A percentile compares a stretch with the other conserved stretches of the same genome.
phyloP scores from a whole-genome alignment of 2,329 filamentous ascomycete species.

The Laburnicola sp. region DNA sequence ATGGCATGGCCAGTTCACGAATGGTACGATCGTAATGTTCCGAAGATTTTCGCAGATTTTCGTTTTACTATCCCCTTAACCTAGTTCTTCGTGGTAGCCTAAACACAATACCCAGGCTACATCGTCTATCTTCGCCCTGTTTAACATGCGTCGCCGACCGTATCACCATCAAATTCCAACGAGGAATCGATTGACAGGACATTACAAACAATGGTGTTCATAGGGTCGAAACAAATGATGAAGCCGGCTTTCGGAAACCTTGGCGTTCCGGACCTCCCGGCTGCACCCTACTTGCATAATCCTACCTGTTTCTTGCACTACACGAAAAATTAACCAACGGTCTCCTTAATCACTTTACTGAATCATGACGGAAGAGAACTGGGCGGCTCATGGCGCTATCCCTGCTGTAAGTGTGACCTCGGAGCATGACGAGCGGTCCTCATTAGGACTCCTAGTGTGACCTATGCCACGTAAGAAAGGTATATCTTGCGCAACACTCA shows the following conservation, averaged over 20 bases:
- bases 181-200: too few species aligned
- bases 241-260: slow-evolving; percentile 2
- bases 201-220: too few species aligned
- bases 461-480: slow-evolving; percentile 5
- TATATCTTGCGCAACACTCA: background rate
- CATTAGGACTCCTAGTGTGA: background rate
- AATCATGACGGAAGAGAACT: slow-evolving; percentile 38
- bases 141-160: too few species aligned
- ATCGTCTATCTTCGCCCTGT: too few species aligned
- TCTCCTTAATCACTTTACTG: background rate
- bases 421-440: too few species aligned
- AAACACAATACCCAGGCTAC: too few species aligned
- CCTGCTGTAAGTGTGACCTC: slow-evolving; percentile 20
- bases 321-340: background rate
- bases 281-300: background rate
- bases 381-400: slow-evolving; percentile 35
- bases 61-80: background rate
- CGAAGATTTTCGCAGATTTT: background rate
- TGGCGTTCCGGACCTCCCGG: background rate
- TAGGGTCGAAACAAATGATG: too few species aligned
- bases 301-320: background rate
- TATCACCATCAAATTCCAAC: too few species aligned
- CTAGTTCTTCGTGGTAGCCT: background rate
- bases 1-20: too few species aligned
- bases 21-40: background rate